Base-by-base conservation (phyloP, 805 yeast species). In the Scheffersomyces spartinae region DNA sequence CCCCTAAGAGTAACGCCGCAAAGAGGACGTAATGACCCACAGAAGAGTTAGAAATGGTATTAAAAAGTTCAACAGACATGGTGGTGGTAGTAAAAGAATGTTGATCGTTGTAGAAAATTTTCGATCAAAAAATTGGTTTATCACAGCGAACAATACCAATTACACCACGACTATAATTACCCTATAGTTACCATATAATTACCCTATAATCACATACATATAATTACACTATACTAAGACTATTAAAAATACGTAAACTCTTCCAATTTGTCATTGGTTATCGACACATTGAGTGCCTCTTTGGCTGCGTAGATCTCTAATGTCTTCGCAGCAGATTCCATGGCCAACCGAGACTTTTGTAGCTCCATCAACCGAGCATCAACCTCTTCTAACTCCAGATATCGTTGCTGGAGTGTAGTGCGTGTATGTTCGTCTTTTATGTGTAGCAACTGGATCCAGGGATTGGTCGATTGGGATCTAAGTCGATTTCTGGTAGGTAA, bases 1-100 rank as follows among this genome's bases (percentile, higher is more conserved):
- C 65, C 21, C 94, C 95, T 23, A 74, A 52, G n/a, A 66, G 52
- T 17, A 79, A 52, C 2, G 71, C 59, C 8, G 45, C 25, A 45
- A 59, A 61, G 13, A 62, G 35, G 8, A 54, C 17, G 2, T 28
- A 36, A 21, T 44, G 49, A 9, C 37, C 25, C 20, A 27, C 9
- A 7, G 12, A 7, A 10, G 7, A 15, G 13, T 23, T 13, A 9
- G 17, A 22, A 15, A 9, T 9, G 17, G 17, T 7, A 17, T 9
- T 10, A 22, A 9, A 7, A 7, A 11, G 7, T 12, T 12, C 17
- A 9, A 9, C 9, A 22, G 7, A 13, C 7, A 7, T 17, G 7
- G 18, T 9, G 9, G 7, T 17, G 18, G 18, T 9, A 17, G 7
- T 13, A 22, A 23, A 16, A 17, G 21, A 17, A 23, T 17, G 15